Base-by-base conservation (phyloP, 2,329 filamentous ascomycete genomes). In the Chaetomium strumarium region DNA sequence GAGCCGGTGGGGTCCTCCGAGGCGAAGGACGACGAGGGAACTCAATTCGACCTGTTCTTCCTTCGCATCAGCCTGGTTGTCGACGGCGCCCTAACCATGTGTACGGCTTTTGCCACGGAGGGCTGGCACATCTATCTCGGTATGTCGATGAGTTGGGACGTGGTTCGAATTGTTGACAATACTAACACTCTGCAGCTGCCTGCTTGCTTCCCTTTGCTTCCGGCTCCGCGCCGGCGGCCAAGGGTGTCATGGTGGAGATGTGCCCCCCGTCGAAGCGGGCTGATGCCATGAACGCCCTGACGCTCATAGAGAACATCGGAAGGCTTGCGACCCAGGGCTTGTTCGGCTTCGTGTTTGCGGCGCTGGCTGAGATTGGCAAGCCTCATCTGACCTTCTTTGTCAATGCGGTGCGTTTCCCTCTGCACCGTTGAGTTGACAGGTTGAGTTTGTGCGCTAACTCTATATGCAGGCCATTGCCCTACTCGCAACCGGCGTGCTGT, bases 161-260 rank as follows among this genome's bases (percentile, higher is more conserved):
- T 30, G 16, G 9, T 5, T 2, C 13, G 5, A 16, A 2, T 7
- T 19, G 3, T 12, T 34, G 19, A 17, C 14, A 10, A 17, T 3
- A 11, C 43, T 57, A 10, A 55, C 41, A 1, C 10, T 19, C 10
- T 33, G 13, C 5, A 76, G 78, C 84, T 1, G 83, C 83, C 0
- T 76, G 80, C 24, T 63, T 88, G 1, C 72, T 89, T 0, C 85
- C 85, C 0, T 79, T 88, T 30, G 84, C 82, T 0, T 85, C 84
- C 0, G 85, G 85, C 0, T 84, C 84, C 0, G 85, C 83, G 0
- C 78, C 84, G 0, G 83, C 85, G 0, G 83, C 84, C 1, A 89
- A 88, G 58, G 85, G 85, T 0, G 82, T 85, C n/a, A 86, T 88
- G 54, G 77, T 86, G 0, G 79, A 85, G 52, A 85, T 88, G 83